Percentiles rank a stretch among this genome's conserved stretches.
phyloP scores from a whole-genome alignment of 768 basidiomycete genomes.

The Epithele typhae region DNA sequence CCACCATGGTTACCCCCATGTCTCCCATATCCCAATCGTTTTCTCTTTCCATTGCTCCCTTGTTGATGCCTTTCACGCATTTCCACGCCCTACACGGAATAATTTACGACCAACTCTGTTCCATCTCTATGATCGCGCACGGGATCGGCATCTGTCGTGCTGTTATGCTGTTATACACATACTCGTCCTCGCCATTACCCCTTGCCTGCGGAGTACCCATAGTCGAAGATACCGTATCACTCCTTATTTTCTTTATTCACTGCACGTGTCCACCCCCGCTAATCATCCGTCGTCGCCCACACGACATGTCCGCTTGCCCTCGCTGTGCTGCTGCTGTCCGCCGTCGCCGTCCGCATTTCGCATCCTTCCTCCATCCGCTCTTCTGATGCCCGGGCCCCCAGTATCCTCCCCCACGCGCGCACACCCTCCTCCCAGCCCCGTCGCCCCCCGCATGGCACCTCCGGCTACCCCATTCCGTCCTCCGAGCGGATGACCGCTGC shows the following conservation, averaged over 20 bases:
- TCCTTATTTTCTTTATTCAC: constrained; percentile 23
- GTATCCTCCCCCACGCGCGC: no score
- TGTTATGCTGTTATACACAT: constrained; percentile 23
- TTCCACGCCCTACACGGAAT: constrained; percentile 22
- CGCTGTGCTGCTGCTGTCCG: constrained; percentile 24
- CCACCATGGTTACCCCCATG: constrained; percentile 1
- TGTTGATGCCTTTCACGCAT: constrained; percentile 15
- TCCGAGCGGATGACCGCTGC: no score
- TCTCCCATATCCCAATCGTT: no score
- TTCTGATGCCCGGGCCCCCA: no score
- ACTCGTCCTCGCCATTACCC: constrained; percentile 16
- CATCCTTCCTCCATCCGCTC: no score
- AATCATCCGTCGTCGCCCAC: constrained; percentile 10
- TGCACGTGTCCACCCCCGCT: constrained; percentile 18
- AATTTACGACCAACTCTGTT: constrained; percentile 24
- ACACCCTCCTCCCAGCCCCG: no score
- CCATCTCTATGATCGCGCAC: constrained; percentile 20
- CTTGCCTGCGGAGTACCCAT: constrained; percentile 26
- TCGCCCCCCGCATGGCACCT: no score
- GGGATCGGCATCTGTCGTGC: constrained; percentile 17
- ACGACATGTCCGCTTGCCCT: constrained; percentile 10
- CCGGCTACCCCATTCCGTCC: not conserved
- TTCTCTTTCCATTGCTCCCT: constrained; percentile 1
- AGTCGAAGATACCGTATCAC: constrained; percentile 29
- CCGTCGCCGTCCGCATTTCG: constrained; percentile 5